Percentiles rank a stretch among this genome's conserved stretches.
These are phyloP conservation scores for Entomortierella parvispora DNA, from an alignment of 192 early-diverging fungal genomes.

Conservation along the genomic window DNA sequence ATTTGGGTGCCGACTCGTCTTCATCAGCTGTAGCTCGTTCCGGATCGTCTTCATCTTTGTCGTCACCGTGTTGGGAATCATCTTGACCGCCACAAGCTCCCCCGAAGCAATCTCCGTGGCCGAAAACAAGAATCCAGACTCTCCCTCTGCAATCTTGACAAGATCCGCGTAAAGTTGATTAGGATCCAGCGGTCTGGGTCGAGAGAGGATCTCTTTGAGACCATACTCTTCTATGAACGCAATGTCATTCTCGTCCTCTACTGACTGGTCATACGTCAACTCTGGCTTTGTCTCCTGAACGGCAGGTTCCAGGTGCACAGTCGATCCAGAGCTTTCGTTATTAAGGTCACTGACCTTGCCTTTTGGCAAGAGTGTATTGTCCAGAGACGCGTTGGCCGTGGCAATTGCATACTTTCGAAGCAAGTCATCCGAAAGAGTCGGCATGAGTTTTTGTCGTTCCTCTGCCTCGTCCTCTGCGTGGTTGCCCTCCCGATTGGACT, in stretches of 20 bases:
- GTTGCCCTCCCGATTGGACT: not conserved
- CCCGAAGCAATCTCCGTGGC: constrained; percentile 72
- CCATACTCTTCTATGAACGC: constrained; percentile 44
- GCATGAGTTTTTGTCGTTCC: constrained; percentile 35
- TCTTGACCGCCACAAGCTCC: constrained; percentile 87
- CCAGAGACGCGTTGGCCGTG: constrained; percentile 7
- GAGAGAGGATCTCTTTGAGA: constrained; percentile 17
- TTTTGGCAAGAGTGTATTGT: not conserved
- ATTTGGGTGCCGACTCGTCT: constrained; percentile 87
- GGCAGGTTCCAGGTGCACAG: not conserved
- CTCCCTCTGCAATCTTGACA: constrained; percentile 93
- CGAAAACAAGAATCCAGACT: constrained; percentile 90
- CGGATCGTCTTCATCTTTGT: constrained; percentile 92
- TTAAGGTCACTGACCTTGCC: not conserved
- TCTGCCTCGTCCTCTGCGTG: constrained; percentile 20
- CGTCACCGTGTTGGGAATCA: constrained; percentile 85
- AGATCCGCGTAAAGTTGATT: constrained; percentile 83
- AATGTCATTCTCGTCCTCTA: constrained; percentile 78
- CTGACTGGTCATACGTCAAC: not conserved
- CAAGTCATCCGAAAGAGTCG: constrained; percentile 34
- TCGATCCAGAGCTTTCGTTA: not conserved
- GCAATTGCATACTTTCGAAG: constrained; percentile 46
- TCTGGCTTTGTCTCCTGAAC: not conserved
- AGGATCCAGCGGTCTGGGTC: constrained; percentile 67
- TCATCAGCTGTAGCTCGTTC: constrained; percentile 91